phyloP scores from a whole-genome alignment of 2,329 filamentous ascomycete genomes.

The Aureobasidium sp. region DNA sequence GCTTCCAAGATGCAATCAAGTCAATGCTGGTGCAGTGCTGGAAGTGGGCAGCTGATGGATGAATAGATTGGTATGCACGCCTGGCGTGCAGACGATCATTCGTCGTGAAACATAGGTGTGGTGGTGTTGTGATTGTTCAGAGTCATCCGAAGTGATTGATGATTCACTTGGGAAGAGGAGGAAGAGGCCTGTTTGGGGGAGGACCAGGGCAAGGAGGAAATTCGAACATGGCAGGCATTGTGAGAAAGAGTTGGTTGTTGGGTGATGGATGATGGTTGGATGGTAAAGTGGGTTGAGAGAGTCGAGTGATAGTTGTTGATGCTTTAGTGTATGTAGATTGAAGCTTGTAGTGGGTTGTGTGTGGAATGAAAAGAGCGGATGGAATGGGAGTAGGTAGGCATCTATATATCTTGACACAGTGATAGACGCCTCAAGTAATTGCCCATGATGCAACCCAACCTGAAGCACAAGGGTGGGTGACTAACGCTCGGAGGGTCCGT shows the following conservation, averaged over 20 bases:
- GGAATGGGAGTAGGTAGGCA: constrained; percentile 6
- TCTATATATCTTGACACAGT: constrained; percentile 4
- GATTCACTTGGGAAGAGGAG: constrained; percentile 31
- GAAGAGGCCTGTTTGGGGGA: constrained; percentile 39
- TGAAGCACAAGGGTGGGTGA: constrained; percentile 5
- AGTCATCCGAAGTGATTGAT: not conserved
- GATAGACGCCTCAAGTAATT: constrained; percentile 8
- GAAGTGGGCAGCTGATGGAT: not conserved
- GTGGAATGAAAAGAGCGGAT: not conserved
- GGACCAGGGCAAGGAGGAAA: constrained; percentile 40
- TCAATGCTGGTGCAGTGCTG: constrained; percentile 1
- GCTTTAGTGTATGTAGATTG: not conserved
- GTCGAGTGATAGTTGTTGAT: not conserved
- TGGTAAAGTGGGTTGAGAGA: not conserved
- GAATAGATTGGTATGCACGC: not conserved
- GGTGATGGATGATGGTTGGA: not conserved
- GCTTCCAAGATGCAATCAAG: not conserved
- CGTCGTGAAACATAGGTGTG: not conserved
- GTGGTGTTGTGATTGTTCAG: not conserved
- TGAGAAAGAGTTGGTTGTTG: constrained; percentile 12
- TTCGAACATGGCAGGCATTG: constrained; percentile 31
- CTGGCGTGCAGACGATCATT: not conserved
- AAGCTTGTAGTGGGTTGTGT: not conserved
- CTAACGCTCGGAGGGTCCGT: not conserved
- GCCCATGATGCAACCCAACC: constrained; percentile 13